Evolutionary conservation across 1,284 basidiomycete species (phyloP).

Genomic region (Ustilago cynodontis): DNA sequence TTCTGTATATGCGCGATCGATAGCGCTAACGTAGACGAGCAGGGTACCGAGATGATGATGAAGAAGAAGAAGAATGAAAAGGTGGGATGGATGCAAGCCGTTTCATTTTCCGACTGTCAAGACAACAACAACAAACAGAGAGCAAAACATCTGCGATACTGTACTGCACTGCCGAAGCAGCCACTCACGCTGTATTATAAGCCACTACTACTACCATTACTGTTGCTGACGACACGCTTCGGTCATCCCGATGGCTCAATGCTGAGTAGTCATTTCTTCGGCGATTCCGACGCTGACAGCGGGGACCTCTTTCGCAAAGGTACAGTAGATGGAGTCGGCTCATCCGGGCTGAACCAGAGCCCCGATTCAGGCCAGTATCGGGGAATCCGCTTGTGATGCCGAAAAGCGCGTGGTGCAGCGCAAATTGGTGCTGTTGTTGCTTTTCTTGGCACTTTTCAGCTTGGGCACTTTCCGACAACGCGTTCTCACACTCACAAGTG

Average conservation of each 20-base stretch:
- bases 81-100: constrained; percentile 6
- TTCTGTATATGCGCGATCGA: background rate
- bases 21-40: background rate
- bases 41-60: background rate
- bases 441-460: constrained; percentile 14
- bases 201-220: no score
- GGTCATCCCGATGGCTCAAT: background rate
- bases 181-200: background rate
- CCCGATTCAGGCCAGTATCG: no score
- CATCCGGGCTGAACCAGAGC: no score
- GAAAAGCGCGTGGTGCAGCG: background rate
- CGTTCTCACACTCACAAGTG: no score
- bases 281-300: no score
- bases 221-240: background rate
- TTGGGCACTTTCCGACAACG: no score
- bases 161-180: background rate
- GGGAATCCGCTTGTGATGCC: no score
- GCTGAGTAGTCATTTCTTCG: constrained; percentile 3
- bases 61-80: constrained; percentile 1
- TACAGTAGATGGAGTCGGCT: no score
- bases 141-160: no score
- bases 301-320: no score
- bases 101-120: background rate
- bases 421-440: constrained; percentile 8
- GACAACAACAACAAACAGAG: background rate